Conservation (phyloP, 2,329 filamentous ascomycete genomes). For the Magnaporthales sp. region DNA sequence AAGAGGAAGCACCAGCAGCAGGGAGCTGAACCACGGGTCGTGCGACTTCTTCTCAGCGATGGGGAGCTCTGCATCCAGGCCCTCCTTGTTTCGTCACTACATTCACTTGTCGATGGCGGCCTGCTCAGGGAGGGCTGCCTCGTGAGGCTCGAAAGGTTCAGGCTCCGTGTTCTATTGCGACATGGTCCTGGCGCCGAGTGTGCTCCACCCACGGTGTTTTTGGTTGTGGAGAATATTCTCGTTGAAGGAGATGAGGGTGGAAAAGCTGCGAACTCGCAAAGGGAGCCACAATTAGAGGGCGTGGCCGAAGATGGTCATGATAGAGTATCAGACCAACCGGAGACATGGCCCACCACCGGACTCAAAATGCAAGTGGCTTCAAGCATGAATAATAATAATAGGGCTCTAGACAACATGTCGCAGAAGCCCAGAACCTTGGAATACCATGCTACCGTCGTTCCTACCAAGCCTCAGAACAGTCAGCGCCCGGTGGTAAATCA, state of each 20-base stretch:
- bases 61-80: constrained; percentile 47
- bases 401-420: neutral
- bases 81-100: constrained; percentile 34
- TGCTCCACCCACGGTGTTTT: constrained; percentile 3
- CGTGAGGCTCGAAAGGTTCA: constrained; percentile 34
- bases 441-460: neutral
- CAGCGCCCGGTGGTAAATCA: neutral
- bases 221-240: neutral
- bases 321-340: neutral
- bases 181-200: neutral
- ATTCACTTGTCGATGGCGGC: constrained; percentile 36
- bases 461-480: neutral
- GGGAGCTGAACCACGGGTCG: constrained; percentile 19
- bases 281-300: neutral
- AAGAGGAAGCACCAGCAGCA: neutral
- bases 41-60: constrained; percentile 42
- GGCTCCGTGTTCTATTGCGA: constrained; percentile 15
- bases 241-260: neutral
- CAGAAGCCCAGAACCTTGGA: neutral
- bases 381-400: neutral
- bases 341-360: neutral
- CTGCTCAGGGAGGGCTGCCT: constrained; percentile 40
- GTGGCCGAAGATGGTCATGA: neutral
- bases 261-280: neutral
- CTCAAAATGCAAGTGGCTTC: neutral